A percentile compares a stretch with the other conserved stretches of the same genome.
Conservation (phyloP, 441 rosid species). For the Hura crepitans region DNA sequence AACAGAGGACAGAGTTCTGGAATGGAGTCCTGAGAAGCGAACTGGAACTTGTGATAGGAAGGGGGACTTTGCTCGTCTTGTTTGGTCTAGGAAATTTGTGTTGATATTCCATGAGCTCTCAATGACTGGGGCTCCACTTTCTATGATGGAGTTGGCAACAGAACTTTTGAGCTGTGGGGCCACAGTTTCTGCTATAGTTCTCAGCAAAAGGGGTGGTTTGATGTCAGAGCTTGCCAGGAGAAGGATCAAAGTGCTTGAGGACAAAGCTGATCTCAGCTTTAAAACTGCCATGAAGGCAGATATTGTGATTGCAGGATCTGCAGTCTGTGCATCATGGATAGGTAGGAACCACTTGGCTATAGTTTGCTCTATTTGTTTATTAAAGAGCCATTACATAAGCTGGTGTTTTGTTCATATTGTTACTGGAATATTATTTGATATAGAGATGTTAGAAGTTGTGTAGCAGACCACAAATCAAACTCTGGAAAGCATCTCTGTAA, state of each 20-base stretch:
- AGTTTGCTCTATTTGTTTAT: constrained; percentile 11
- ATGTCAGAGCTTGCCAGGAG: constrained; percentile 80
- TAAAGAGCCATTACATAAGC: constrained; percentile 8
- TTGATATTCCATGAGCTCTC: constrained; percentile 90
- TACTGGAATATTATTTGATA: not conserved
- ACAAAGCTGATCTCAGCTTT: constrained; percentile 82
- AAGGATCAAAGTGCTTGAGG: constrained; percentile 86
- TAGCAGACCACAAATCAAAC: not conserved
- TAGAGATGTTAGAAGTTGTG: not conserved
- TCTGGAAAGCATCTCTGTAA: not conserved
- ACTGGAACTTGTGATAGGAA: constrained; percentile 93
- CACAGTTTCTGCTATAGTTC: constrained; percentile 88
- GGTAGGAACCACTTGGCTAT: constrained; percentile 43
- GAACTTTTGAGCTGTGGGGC: constrained; percentile 99
- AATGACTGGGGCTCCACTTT: constrained; percentile 97
- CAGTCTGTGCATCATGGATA: constrained; percentile 95
- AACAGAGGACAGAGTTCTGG: constrained; percentile 62
- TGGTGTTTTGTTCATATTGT: not conserved
- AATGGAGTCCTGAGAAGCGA: constrained; percentile 88
- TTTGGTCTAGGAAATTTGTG: constrained; percentile 90
- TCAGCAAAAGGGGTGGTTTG: constrained; percentile 89
- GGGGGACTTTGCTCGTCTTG: constrained; percentile 82
- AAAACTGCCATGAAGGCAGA: constrained; percentile 95
- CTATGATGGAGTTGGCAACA: constrained; percentile 94
- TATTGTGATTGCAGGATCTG: constrained; percentile 93